These are phyloP conservation scores for Alternaria atra DNA, from an alignment of 2,329 filamentous ascomycete species.

Conservation along the genomic window DNA sequence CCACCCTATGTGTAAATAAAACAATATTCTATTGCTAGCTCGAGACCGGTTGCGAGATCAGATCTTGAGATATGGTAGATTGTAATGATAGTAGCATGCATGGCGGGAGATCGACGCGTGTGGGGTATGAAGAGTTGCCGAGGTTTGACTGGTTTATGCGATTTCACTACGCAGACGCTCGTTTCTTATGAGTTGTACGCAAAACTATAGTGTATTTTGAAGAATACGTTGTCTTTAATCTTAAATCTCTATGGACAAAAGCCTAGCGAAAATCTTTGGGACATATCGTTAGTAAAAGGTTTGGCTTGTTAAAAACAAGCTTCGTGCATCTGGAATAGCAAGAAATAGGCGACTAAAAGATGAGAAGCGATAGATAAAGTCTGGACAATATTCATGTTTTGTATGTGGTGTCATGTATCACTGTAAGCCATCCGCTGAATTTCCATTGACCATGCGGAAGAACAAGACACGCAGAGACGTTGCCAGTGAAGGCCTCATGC, in stretches of 20 bases:
- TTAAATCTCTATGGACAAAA: background rate
- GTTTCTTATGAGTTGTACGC: background rate
- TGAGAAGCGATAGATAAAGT: background rate
- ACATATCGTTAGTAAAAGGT: background rate
- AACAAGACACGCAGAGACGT: background rate
- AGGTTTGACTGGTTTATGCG: background rate
- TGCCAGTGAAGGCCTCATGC: background rate
- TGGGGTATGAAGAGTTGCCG: background rate
- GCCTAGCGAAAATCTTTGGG: background rate
- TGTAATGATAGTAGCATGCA: background rate
- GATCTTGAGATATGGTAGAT: too few species aligned
- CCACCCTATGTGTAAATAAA: background rate
- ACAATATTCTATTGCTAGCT: too few species aligned
- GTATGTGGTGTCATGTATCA: background rate
- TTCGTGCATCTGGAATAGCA: background rate
- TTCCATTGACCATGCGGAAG: background rate
- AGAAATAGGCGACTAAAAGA: background rate
- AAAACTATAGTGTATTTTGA: background rate
- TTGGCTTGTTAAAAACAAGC: background rate
- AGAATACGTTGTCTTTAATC: background rate
- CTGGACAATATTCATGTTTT: background rate
- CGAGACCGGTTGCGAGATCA: too few species aligned
- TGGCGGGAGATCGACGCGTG: slow-evolving; percentile 1
- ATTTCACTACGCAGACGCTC: background rate
- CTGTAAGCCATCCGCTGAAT: background rate